Percentiles rank a stretch among this genome's conserved stretches.
Conservation (phyloP, 306 rosid species). For the Prunus mira region DNA sequence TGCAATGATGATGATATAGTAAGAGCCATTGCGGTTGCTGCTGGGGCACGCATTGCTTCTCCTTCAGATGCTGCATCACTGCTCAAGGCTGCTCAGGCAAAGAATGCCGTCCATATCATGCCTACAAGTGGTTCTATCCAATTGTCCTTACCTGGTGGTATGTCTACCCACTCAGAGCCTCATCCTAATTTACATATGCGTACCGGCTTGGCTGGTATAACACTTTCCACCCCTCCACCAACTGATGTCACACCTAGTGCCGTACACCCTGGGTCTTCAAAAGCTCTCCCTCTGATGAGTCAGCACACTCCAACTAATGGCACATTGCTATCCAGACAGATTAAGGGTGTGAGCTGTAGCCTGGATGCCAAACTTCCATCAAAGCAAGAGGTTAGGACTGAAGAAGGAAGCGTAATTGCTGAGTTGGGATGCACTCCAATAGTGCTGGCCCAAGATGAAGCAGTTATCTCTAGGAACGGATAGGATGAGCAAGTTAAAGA, state of each 20-base stretch:
- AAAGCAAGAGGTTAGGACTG: slow-evolving; percentile 39
- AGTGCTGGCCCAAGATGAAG: slow-evolving; percentile 18
- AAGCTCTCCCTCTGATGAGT: slow-evolving; percentile 20
- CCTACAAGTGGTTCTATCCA: slow-evolving; percentile 39
- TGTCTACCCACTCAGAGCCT: slow-evolving; percentile 36
- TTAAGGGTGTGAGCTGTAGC: slow-evolving; percentile 24
- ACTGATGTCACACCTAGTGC: slow-evolving; percentile 21
- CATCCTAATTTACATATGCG: slow-evolving; percentile 27
- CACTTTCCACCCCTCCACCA: slow-evolving; percentile 12
- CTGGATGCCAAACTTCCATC: slow-evolving; percentile 23
- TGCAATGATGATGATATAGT: slow-evolving; percentile 33
- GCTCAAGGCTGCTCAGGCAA: slow-evolving; percentile 50
- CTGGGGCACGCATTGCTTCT: slow-evolving; percentile 62
- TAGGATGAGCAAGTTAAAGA: slow-evolving; percentile 9
- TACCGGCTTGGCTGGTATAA: slow-evolving; percentile 18
- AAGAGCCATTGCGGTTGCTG: slow-evolving; percentile 57
- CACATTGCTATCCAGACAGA: slow-evolving; percentile 26
- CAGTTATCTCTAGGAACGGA: not conserved
- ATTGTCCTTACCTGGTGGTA: slow-evolving; percentile 27
- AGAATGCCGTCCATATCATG: slow-evolving; percentile 37
- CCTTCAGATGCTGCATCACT: slow-evolving; percentile 48
- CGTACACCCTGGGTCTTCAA: slow-evolving; percentile 12
- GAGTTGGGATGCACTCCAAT: slow-evolving; percentile 13
- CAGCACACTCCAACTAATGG: slow-evolving; percentile 20
- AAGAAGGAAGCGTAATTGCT: slow-evolving; percentile 22